Base-by-base conservation (phyloP, 2,329 filamentous ascomycete genomes). In the Pseudocercospora fijiensis region DNA sequence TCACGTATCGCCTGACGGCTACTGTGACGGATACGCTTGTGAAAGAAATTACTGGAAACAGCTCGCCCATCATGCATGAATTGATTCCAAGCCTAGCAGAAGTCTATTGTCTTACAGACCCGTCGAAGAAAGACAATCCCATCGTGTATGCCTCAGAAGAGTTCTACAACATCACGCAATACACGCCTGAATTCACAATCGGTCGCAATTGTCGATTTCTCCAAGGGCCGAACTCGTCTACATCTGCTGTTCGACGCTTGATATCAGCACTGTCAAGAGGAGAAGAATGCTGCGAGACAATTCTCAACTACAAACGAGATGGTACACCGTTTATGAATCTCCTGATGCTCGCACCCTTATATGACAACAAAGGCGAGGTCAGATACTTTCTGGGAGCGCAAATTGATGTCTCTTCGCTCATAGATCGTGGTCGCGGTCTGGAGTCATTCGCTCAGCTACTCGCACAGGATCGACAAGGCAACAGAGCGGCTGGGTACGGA, bases 91-190 rank as follows among this genome's bases (percentile, higher is more conserved):
- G 76, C 37, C 62, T 81, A 33, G 79, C 78, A 28, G 79, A 81
- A 65, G 78, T 80, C 2, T 81, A 80, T 64, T 81, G 79, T 61
- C 71, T 81, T 6, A 76, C 77, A 1, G 79, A 81, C 68, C 79
- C 79, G 9, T 76, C 75, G 16, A 66, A 78, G 33, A 70, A 73
- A 9, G 79, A 81, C 66, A 80, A 80, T 64, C 79, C 79, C 1
- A 80, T 81, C 60, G 75, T 81, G 1, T 81, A 79, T 67, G 78
- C 79, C 30, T 79, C 77, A 16, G 76, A 80, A 65, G 79, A 79
- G 59, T 81, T 81, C 70, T 80, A 79, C 70, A 74, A 76, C 49
- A 77, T 75, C 22, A 77, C 78, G 2, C 76, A 79, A 45, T 81
- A 81, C 63, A 75, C 76, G 20, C 73, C 71, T 27, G 78, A 80